A percentile compares a stretch with the other conserved stretches of the same genome.
Evolutionary conservation across 768 basidiomycete genomes (phyloP).

Genomic region (Collybia nuda): DNA sequence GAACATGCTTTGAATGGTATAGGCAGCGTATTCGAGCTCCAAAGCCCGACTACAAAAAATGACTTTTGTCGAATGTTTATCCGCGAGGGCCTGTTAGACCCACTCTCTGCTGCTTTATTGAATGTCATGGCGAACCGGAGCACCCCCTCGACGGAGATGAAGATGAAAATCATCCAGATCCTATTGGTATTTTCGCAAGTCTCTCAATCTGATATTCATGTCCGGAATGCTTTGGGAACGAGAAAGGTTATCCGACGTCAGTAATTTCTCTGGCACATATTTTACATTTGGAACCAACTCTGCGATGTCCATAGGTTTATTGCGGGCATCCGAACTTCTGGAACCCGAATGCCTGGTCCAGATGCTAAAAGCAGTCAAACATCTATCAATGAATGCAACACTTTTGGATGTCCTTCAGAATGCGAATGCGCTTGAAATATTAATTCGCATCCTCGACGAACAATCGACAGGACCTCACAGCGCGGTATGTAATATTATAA

Average conservation of each 20-base stretch:
- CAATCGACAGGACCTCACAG: constrained; percentile 76
- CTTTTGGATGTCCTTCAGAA: constrained; percentile 94
- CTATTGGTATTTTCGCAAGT: constrained; percentile 91
- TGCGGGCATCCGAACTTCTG: constrained; percentile 85
- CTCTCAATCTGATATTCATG: constrained; percentile 92
- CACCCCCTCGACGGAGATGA: constrained; percentile 67
- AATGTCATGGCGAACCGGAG: constrained; percentile 82
- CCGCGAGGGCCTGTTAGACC: constrained; percentile 91
- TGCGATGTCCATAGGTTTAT: constrained; percentile 54
- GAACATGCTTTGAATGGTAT: constrained; percentile 94
- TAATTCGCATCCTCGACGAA: constrained; percentile 83
- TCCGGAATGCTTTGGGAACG: constrained; percentile 89
- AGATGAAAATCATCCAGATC: constrained; percentile 88
- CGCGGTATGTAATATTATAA: constrained; percentile 54
- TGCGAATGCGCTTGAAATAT: constrained; percentile 89
- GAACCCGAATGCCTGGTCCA: constrained; percentile 87
- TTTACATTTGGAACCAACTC: background rate
- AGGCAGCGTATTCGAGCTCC: constrained; percentile 91
- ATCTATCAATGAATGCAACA: constrained; percentile 90
- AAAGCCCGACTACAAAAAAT: constrained; percentile 95
- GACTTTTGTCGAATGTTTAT: constrained; percentile 99
- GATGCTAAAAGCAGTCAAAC: constrained; percentile 93
- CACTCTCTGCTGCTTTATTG: constrained; percentile 84
- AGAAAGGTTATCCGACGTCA: constrained; percentile 86
- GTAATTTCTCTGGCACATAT: constrained; percentile 26